Percentiles rank a stretch among this genome's conserved stretches.
These are phyloP conservation scores for Gliomastix tumulicola DNA, from an alignment of 2,329 filamentous ascomycete genomes.

Conservation along the genomic window DNA sequence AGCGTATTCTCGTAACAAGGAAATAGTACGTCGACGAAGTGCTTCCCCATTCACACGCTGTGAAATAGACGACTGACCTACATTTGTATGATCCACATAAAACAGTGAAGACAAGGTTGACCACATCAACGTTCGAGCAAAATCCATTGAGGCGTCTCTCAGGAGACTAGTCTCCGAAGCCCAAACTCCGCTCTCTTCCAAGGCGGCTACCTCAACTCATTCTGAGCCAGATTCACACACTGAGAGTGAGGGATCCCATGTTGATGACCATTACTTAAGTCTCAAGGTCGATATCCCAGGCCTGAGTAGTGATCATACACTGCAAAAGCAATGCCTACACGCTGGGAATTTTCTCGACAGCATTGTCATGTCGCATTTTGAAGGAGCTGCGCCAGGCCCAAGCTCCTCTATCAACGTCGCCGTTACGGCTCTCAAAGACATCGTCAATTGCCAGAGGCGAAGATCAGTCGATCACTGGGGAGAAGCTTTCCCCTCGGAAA, in stretches of 20 bases:
- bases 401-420: not conserved
- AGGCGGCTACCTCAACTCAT: no score
- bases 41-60: no score
- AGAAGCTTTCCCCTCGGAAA: constrained; percentile 32
- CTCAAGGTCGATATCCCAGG: no score
- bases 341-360: not conserved
- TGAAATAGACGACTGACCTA: no score
- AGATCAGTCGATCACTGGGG: not conserved
- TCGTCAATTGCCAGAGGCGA: not conserved
- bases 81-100: no score
- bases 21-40: not conserved
- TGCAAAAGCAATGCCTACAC: not conserved
- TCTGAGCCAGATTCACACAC: not conserved
- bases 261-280: not conserved
- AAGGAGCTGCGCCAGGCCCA: no score
- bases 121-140: not conserved
- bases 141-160: not conserved
- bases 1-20: not conserved
- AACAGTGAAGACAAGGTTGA: not conserved
- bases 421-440: not conserved
- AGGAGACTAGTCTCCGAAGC: not conserved
- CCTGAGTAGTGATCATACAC: not conserved
- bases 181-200: no score
- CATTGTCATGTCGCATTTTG: no score
- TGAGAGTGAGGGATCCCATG: not conserved